Conservation (phyloP, 805 yeast genomes). For the Wickerhamomyces chambardii region DNA sequence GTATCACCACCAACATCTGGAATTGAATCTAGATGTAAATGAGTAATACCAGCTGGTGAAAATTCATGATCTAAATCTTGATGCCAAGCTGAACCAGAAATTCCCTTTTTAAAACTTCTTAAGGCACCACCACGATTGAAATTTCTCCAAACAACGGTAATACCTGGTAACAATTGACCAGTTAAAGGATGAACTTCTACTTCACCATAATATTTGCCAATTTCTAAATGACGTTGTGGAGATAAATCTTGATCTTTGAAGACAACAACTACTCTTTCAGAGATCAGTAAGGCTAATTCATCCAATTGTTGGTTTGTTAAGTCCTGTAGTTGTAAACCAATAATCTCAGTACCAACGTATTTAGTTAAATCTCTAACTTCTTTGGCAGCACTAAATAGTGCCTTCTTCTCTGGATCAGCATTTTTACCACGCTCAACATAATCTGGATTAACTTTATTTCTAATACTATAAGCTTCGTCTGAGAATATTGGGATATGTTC, state of each 20-base stretch:
- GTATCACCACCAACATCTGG: constrained; percentile 49
- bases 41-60: constrained; percentile 47
- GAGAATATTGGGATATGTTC: constrained; percentile 26
- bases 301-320: constrained; percentile 33
- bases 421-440: constrained; percentile 26
- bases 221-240: constrained; percentile 31
- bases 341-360: constrained; percentile 40
- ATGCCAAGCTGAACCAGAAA: constrained; percentile 32
- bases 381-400: constrained; percentile 29
- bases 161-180: constrained; percentile 27
- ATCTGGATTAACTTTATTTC: constrained; percentile 23
- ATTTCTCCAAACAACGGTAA: constrained; percentile 26
- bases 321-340: constrained; percentile 34
- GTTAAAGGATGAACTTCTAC: constrained; percentile 30
- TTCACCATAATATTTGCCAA: constrained; percentile 38
- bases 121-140: constrained; percentile 19
- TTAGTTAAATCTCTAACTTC: constrained; percentile 34
- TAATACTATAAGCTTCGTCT: constrained; percentile 29
- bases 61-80: constrained; percentile 47
- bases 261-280: constrained; percentile 43
- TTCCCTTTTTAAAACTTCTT: constrained; percentile 6
- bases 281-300: constrained; percentile 36
- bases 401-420: constrained; percentile 34
- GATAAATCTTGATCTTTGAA: constrained; percentile 38
- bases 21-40: constrained; percentile 40